Conservation (phyloP, 768 basidiomycete species). For the Pulveroboletus frians region DNA sequence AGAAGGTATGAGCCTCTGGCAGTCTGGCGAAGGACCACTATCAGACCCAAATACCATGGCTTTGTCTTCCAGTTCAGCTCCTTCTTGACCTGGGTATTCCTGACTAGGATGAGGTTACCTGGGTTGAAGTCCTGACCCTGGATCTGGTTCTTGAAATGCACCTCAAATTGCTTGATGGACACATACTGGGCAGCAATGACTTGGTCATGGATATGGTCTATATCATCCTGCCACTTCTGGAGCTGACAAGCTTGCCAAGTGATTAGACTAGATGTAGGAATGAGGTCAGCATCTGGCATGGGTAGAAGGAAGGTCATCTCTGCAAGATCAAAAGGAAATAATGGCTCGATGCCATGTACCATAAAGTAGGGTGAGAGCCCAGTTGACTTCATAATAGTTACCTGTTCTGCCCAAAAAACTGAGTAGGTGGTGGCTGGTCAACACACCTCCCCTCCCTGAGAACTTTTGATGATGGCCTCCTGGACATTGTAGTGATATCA, state of each 20-base stretch:
- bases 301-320: constrained; percentile 22
- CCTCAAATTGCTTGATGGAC: too few species aligned
- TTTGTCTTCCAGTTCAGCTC: too few species aligned
- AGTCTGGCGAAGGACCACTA: too few species aligned
- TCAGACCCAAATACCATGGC: too few species aligned
- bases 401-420: too few species aligned
- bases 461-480: neutral
- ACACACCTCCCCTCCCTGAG: neutral
- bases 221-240: neutral
- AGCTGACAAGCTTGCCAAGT: neutral
- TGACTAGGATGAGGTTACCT: neutral
- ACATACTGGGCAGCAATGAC: rapidly evolving
- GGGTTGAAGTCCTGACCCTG: rapidly evolving
- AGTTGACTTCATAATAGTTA: neutral
- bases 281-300: neutral
- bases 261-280: neutral
- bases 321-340: constrained; percentile 27
- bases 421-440: too few species aligned
- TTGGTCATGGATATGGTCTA: rapidly evolving
- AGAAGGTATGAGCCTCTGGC: neutral
- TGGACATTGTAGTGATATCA: neutral
- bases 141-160: rapidly evolving
- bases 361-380: neutral
- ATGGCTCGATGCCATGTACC: constrained; percentile 22
- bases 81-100: too few species aligned